Evolutionary conservation across 495 filamentous ascomycete species (phyloP).

Genomic region (Tuber melanosporum): DNA sequence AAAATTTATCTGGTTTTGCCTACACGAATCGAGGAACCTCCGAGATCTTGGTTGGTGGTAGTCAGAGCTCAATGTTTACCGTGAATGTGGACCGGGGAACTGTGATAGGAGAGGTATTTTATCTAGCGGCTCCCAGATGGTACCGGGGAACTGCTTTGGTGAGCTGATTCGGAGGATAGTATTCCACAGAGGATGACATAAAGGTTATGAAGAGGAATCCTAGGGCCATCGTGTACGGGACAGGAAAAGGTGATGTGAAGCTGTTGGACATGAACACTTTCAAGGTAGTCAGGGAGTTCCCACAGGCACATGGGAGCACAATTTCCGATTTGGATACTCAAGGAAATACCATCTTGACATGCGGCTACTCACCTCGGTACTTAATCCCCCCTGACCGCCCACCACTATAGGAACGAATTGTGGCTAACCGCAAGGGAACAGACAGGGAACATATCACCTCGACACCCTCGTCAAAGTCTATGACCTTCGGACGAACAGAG

Average conservation of each 20-base stretch:
- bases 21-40: slow-evolving; percentile 76
- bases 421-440: slow-evolving; percentile 40
- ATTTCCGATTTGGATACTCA: slow-evolving; percentile 95
- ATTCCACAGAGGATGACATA: slow-evolving; percentile 67
- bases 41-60: slow-evolving; percentile 79
- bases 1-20: slow-evolving; percentile 82
- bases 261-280: slow-evolving; percentile 74
- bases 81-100: slow-evolving; percentile 82
- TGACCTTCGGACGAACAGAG: slow-evolving; percentile 76
- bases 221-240: slow-evolving; percentile 85
- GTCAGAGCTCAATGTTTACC: slow-evolving; percentile 78
- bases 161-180: slow-evolving; percentile 42
- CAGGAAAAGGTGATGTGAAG: slow-evolving; percentile 72
- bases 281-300: slow-evolving; percentile 73
- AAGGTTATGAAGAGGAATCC: slow-evolving; percentile 78
- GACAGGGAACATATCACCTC: slow-evolving; percentile 54
- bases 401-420: not conserved
- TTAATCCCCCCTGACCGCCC: slow-evolving; percentile 27
- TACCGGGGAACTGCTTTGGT: slow-evolving; percentile 9
- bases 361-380: slow-evolving; percentile 77
- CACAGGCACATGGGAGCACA: slow-evolving; percentile 65
- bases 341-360: slow-evolving; percentile 85
- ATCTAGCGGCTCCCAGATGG: not conserved
- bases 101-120: slow-evolving; percentile 60
- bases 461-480: slow-evolving; percentile 92